Evolutionary conservation across 352 stramenopile species (phyloP).

Genomic region (Phytopythium chamaehyphon): DNA sequence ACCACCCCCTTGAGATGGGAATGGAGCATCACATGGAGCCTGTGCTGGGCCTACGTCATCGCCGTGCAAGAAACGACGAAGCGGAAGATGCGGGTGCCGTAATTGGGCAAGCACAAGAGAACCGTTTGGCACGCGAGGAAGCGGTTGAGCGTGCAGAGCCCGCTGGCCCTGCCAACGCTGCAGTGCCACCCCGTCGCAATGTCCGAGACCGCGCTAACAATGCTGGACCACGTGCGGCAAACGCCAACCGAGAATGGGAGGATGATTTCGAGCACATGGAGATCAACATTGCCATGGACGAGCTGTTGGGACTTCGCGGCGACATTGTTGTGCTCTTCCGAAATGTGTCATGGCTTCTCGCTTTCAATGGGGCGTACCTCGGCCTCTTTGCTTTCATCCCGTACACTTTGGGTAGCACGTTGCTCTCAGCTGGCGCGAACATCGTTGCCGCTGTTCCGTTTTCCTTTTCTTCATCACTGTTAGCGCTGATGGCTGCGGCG

Average conservation of each 20-base stretch:
- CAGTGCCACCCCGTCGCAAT: slow-evolving; percentile 19
- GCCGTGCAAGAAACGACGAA: slow-evolving; percentile 14
- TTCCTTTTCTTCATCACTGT: slow-evolving; percentile 15
- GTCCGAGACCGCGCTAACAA: slow-evolving; percentile 31
- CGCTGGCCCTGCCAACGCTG: slow-evolving; percentile 1
- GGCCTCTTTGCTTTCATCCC: slow-evolving; percentile 96
- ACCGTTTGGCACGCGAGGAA: not conserved
- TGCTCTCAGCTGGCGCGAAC: slow-evolving; percentile 68
- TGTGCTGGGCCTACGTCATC: slow-evolving; percentile 27
- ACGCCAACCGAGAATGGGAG: slow-evolving; percentile 71
- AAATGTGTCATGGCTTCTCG: slow-evolving; percentile 96
- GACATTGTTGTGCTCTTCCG: slow-evolving; percentile 92
- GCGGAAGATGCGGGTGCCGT: not conserved
- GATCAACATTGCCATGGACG: slow-evolving; percentile 95
- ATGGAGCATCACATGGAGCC: slow-evolving; percentile 12
- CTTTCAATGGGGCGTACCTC: slow-evolving; percentile 97
- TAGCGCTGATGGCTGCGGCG: slow-evolving; percentile 12
- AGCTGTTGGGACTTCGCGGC: slow-evolving; percentile 95
- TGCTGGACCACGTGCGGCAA: slow-evolving; percentile 18
- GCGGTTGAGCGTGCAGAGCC: slow-evolving; percentile 11
- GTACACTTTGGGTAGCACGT: slow-evolving; percentile 91
- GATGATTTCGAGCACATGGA: slow-evolving; percentile 92
- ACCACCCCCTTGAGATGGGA: slow-evolving; percentile 26
- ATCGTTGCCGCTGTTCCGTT: slow-evolving; percentile 54
- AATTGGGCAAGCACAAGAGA: slow-evolving; percentile 4